phyloP scores from a whole-genome alignment of 306 rosid species.

The Fragaria nilgerrensis region DNA sequence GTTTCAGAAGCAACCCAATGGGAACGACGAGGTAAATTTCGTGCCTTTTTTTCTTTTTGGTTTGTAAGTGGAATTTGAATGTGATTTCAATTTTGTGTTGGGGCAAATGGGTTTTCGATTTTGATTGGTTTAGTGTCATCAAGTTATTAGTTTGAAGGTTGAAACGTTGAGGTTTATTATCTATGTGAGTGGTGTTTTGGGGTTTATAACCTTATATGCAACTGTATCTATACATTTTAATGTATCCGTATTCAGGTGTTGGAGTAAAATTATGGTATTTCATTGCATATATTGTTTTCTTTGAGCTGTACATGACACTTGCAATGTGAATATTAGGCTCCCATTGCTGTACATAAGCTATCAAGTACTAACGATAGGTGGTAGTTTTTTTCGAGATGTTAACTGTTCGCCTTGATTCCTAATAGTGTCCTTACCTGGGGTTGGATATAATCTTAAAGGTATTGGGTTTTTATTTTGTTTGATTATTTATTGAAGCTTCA shows the following conservation, averaged over 20 bases:
- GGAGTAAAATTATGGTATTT: slow-evolving; percentile 3
- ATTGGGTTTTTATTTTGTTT: background rate
- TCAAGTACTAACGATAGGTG: background rate
- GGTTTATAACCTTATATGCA: background rate
- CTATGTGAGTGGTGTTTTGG: background rate
- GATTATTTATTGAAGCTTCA: background rate
- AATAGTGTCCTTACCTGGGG: background rate
- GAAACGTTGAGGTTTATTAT: slow-evolving; percentile 3
- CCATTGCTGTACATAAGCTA: background rate
- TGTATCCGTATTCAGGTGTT: background rate
- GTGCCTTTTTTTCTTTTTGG: background rate
- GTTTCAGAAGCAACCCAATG: slow-evolving; percentile 90
- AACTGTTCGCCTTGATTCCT: background rate
- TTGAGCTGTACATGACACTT: background rate
- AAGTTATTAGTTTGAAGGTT: background rate
- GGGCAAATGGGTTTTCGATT: slow-evolving; percentile 7
- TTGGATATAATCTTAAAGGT: background rate
- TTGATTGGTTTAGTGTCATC: background rate
- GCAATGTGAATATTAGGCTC: background rate
- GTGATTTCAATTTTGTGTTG: background rate
- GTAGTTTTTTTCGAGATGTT: background rate
- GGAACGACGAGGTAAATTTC: slow-evolving; percentile 76
- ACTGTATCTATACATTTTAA: background rate
- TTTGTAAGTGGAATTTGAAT: background rate
- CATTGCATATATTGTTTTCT: background rate